Evolutionary conservation across 169 alveolate species (phyloP).

Genomic region (Eimeria tenella): DNA sequence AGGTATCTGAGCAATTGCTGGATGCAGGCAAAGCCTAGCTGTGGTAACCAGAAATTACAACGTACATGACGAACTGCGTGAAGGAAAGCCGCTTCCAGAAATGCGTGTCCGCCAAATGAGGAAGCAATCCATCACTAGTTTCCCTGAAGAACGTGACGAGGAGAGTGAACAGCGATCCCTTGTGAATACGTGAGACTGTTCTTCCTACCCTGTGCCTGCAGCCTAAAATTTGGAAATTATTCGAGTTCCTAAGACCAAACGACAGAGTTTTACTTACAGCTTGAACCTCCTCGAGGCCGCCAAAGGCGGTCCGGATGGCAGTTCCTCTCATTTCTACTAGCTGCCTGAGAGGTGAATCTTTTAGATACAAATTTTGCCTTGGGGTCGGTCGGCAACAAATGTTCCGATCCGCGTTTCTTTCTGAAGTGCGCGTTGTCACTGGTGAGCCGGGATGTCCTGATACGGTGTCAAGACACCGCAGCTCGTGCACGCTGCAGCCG

Average conservation of each 20-base stretch:
- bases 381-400: constrained; percentile 52
- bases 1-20: constrained; percentile 82
- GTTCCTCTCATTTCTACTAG: constrained; percentile 71
- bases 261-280: constrained; percentile 53
- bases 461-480: constrained; percentile 67
- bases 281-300: constrained; percentile 78
- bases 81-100: constrained; percentile 64
- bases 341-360: constrained; percentile 50
- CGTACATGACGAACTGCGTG: constrained; percentile 78
- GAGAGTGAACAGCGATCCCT: not conserved
- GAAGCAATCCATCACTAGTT: constrained; percentile 62
- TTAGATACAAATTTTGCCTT: constrained; percentile 19
- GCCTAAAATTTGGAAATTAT: constrained; percentile 37
- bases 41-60: not conserved
- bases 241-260: not conserved
- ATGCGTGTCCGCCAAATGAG: constrained; percentile 67
- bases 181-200: not conserved
- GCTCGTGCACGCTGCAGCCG: constrained; percentile 30
- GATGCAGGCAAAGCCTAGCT: not conserved
- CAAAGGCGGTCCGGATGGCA: constrained; percentile 78
- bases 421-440: constrained; percentile 39
- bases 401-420: constrained; percentile 69
- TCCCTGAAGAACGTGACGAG: constrained; percentile 51
- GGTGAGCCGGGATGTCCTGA: constrained; percentile 16
- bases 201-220: constrained; percentile 78